Evolutionary conservation across 2,329 filamentous ascomycete genomes (phyloP).

Genomic region (Escovopsis weberi): DNA sequence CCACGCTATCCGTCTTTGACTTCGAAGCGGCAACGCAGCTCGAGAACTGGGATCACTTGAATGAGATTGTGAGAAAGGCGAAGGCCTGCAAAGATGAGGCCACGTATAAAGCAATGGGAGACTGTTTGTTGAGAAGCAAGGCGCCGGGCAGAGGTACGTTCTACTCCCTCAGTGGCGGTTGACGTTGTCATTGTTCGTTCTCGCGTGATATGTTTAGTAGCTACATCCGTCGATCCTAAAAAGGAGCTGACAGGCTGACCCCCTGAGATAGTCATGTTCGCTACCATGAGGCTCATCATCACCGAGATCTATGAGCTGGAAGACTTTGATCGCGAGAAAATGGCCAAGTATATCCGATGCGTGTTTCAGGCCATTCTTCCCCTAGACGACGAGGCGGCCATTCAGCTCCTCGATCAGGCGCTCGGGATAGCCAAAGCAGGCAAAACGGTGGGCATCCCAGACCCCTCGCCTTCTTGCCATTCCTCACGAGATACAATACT

Average conservation of each 20-base stretch:
- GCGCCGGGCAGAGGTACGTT: slow-evolving; percentile 35
- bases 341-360: slow-evolving; percentile 67
- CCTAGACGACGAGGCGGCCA: slow-evolving; percentile 37
- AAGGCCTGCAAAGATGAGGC: slow-evolving; percentile 26
- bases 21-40: slow-evolving; percentile 61
- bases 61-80: slow-evolving; percentile 41
- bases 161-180: too few species aligned
- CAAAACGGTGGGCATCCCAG: slow-evolving; percentile 3
- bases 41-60: slow-evolving; percentile 52
- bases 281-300: slow-evolving; percentile 50
- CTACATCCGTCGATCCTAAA: too few species aligned
- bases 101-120: slow-evolving; percentile 49
- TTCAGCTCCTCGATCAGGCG: slow-evolving; percentile 51
- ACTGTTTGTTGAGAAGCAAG: slow-evolving; percentile 43
- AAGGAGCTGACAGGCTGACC: not conserved
- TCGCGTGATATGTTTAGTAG: not conserved
- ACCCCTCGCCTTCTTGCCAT: slow-evolving; percentile 5
- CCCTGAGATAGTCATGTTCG: slow-evolving; percentile 28
- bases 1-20: slow-evolving; percentile 58
- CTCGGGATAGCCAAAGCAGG: slow-evolving; percentile 35
- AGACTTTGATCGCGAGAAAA: slow-evolving; percentile 38
- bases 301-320: slow-evolving; percentile 49
- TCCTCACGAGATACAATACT: not conserved
- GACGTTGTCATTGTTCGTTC: not conserved
- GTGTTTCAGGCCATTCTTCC: slow-evolving; percentile 55